These are phyloP conservation scores for Bolboschoenoplectus hybrid DNA, from an alignment of 202 grass and related monocot genomes.

Conservation along the genomic window DNA sequence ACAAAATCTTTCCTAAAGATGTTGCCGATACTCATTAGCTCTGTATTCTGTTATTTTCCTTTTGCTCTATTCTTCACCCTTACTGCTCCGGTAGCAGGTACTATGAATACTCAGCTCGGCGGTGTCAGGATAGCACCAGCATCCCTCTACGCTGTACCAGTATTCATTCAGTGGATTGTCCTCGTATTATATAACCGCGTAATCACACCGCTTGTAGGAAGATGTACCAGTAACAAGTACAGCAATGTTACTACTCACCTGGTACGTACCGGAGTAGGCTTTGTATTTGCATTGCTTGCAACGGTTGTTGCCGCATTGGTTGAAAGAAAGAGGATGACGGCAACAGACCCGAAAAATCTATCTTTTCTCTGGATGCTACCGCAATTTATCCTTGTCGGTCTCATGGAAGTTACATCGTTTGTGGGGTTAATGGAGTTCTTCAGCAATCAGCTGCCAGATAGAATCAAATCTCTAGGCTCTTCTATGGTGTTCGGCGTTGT, in stretches of 20 bases:
- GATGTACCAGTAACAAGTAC: conserved; percentile 46
- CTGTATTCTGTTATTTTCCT: conserved; percentile 56
- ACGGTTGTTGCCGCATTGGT: conserved; percentile 49
- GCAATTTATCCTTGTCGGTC: conserved; percentile 58
- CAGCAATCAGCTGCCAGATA: conserved; percentile 52
- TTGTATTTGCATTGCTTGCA: conserved; percentile 47
- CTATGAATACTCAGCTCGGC: conserved; percentile 68
- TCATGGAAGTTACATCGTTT: conserved; percentile 68
- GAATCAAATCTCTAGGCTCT: conserved; percentile 60
- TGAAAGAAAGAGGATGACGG: conserved; percentile 56
- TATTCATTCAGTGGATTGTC: conserved; percentile 59
- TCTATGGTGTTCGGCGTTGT: conserved; percentile 57
- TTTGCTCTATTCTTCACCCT: conserved; percentile 57
- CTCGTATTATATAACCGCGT: conserved; percentile 60
- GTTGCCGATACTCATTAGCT: conserved; percentile 74
- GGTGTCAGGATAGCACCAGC: conserved; percentile 63
- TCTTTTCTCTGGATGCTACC: conserved; percentile 60
- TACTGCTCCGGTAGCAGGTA: conserved; percentile 65
- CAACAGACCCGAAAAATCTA: conserved; percentile 42
- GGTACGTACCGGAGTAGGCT: conserved; percentile 60
- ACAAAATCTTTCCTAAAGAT: conserved; percentile 64
- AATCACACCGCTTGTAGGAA: conserved; percentile 52
- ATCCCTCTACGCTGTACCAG: conserved; percentile 62
- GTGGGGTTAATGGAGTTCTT: conserved; percentile 72
- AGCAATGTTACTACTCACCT: conserved; percentile 51